Evolutionary conservation across 2,329 filamentous ascomycete species (phyloP).

Genomic region (Parafenestella ontariensis): DNA sequence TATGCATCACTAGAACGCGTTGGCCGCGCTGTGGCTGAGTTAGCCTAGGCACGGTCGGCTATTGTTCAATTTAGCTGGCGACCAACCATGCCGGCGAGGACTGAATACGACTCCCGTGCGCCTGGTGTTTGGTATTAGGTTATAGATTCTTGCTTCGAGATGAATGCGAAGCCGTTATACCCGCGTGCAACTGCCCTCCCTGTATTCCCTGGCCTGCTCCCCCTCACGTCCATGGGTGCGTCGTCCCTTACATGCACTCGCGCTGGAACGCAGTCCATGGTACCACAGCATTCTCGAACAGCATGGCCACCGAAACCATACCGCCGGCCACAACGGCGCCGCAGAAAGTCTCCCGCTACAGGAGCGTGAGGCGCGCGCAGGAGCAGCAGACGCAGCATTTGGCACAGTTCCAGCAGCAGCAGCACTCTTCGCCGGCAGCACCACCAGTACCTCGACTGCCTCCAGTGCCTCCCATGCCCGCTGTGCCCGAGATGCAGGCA

Average conservation of each 20-base stretch:
- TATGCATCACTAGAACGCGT: slow-evolving; percentile 2
- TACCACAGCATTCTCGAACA: slow-evolving; percentile 29
- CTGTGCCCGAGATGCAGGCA: slow-evolving; percentile 29
- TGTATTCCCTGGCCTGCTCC: slow-evolving; percentile 13
- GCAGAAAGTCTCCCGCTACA: slow-evolving; percentile 64
- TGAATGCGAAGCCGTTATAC: slow-evolving; percentile 23
- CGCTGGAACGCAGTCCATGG: slow-evolving; percentile 29
- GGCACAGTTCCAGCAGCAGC: slow-evolving; percentile 9
- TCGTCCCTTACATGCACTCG: slow-evolving; percentile 25
- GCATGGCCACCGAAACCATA: slow-evolving; percentile 43
- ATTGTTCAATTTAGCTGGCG: slow-evolving; percentile 7
- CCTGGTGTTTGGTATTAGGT: slow-evolving; percentile 16
- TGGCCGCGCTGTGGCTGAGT: slow-evolving; percentile 8
- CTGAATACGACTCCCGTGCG: slow-evolving; percentile 5
- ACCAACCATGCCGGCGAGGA: slow-evolving; percentile 15
- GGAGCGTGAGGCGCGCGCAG: slow-evolving; percentile 60
- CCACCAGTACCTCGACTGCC: slow-evolving; percentile 26
- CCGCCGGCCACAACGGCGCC: slow-evolving; percentile 28
- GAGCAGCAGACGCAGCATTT: slow-evolving; percentile 34
- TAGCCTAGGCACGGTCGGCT: slow-evolving; percentile 13
- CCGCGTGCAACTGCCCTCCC: slow-evolving; percentile 31
- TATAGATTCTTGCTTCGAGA: slow-evolving; percentile 20
- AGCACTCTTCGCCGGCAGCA: slow-evolving; percentile 16
- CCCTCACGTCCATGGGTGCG: slow-evolving; percentile 22
- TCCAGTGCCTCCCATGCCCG: slow-evolving; percentile 33